phyloP scores from a whole-genome alignment of 805 yeast genomes.

The Suhomyces sp. region DNA sequence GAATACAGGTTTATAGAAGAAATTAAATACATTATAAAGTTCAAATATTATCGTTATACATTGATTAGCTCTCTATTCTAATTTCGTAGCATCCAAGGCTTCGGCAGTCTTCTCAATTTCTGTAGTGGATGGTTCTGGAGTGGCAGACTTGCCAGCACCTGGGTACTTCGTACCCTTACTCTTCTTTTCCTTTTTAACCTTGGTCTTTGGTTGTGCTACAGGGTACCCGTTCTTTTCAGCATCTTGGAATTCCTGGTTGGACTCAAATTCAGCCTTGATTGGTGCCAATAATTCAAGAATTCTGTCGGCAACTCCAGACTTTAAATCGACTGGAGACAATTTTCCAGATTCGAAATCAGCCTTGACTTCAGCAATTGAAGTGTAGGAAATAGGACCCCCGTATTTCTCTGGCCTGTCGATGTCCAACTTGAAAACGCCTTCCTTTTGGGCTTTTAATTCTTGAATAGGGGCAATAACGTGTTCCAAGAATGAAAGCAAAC shows the following conservation, averaged over 20 bases:
- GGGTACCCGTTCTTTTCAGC: conserved; percentile 84
- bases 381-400: conserved; percentile 87
- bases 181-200: conserved; percentile 79
- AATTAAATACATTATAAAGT: no score
- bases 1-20: conserved; percentile 1
- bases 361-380: conserved; percentile 65
- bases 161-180: conserved; percentile 91
- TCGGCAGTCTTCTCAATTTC: conserved; percentile 9
- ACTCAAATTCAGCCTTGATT: conserved; percentile 65
- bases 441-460: conserved; percentile 62
- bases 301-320: conserved; percentile 85
- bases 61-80: conserved; percentile 7
- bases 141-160: conserved; percentile 43
- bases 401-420: conserved; percentile 94
- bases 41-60: no score
- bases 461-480: conserved; percentile 84
- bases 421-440: conserved; percentile 59
- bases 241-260: conserved; percentile 69
- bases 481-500: conserved; percentile 82
- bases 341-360: conserved; percentile 69
- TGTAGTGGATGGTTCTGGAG: conserved; percentile 9
- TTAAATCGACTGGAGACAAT: conserved; percentile 90
- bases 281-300: conserved; percentile 83
- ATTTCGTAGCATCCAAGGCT: conserved; percentile 10
- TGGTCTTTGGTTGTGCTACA: conserved; percentile 58